Percentiles rank a stretch among this genome's conserved stretches.
Evolutionary conservation across 139 green algal genomes (phyloP).

Genomic region (Chlorella sorokiniana): DNA sequence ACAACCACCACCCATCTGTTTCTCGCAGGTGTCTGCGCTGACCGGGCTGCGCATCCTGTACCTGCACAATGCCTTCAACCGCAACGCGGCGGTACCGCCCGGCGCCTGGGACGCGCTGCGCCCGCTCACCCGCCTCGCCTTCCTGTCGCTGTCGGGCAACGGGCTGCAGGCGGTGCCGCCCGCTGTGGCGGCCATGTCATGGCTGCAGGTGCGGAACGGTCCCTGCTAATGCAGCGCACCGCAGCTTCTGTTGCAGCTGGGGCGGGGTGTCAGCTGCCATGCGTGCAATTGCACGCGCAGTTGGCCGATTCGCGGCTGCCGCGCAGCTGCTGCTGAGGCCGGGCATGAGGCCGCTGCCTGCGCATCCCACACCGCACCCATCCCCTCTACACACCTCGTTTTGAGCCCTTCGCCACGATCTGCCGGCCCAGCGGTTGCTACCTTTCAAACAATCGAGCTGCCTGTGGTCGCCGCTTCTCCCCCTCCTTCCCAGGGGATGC

Average conservation of each 20-base stretch:
- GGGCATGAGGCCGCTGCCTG: not conserved
- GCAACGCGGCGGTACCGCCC: not conserved
- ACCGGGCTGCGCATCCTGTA: not conserved
- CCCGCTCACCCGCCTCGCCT: not conserved
- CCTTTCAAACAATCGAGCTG: too few relatives aligned
- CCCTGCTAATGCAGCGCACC: not conserved
- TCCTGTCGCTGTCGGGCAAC: not conserved
- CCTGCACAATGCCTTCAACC: not conserved
- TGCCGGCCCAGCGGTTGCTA: too few relatives aligned
- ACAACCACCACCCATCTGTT: too few relatives aligned
- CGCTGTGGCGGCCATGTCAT: conserved; percentile 3
- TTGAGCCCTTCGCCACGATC: not conserved
- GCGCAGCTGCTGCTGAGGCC: not conserved
- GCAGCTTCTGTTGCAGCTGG: not conserved
- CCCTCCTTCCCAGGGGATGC: not conserved
- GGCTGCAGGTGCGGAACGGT: not conserved
- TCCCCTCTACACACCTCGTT: not conserved
- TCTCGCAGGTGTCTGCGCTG: not conserved
- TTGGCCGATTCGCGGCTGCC: not conserved
- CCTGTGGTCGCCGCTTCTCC: too few relatives aligned
- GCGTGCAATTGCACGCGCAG: not conserved
- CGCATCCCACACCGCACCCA: not conserved
- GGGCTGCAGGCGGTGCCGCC: conserved; percentile 6
- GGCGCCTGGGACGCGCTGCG: not conserved
- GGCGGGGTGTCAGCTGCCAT: not conserved